phyloP scores from a whole-genome alignment of 2,329 filamentous ascomycete species.

The Mycogone perniciosa region DNA sequence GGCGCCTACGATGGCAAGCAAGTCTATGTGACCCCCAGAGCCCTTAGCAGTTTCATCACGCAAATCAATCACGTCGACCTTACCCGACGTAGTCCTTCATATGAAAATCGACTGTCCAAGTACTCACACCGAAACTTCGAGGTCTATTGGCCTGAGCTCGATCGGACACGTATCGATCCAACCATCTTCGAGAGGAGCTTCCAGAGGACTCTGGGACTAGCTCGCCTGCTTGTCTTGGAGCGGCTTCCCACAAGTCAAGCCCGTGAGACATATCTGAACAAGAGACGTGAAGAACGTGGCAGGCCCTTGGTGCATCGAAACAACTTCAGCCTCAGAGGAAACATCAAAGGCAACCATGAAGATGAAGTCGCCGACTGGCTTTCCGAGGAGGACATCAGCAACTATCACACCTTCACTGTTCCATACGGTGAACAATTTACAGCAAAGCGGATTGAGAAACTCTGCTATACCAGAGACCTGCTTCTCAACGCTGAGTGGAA shows the following conservation, averaged over 20 bases:
- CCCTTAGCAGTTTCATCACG: constrained; percentile 71
- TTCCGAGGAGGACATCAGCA: constrained; percentile 66
- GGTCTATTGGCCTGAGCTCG: constrained; percentile 69
- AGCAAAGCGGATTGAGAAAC: constrained; percentile 69
- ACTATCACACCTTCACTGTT: constrained; percentile 72
- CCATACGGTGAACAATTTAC: constrained; percentile 58
- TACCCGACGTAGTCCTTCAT: constrained; percentile 72
- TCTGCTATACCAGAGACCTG: constrained; percentile 75
- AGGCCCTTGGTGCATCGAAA: constrained; percentile 49
- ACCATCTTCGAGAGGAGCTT: constrained; percentile 85
- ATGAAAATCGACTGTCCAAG: constrained; percentile 81
- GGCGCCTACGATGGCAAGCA: constrained; percentile 75
- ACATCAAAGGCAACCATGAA: constrained; percentile 70
- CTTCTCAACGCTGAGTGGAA: constrained; percentile 87
- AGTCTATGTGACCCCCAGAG: constrained; percentile 72
- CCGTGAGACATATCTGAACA: constrained; percentile 63
- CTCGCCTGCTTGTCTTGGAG: constrained; percentile 73
- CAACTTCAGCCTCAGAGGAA: constrained; percentile 47
- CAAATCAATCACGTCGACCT: constrained; percentile 78
- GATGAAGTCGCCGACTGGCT: constrained; percentile 83
- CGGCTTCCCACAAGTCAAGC: constrained; percentile 63
- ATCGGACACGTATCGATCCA: constrained; percentile 71
- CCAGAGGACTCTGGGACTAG: constrained; percentile 66
- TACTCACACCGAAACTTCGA: constrained; percentile 82
- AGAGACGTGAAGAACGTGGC: constrained; percentile 65